phyloP scores from a whole-genome alignment of 352 stramenopile genomes.

The Phytophthora boehmeriae region DNA sequence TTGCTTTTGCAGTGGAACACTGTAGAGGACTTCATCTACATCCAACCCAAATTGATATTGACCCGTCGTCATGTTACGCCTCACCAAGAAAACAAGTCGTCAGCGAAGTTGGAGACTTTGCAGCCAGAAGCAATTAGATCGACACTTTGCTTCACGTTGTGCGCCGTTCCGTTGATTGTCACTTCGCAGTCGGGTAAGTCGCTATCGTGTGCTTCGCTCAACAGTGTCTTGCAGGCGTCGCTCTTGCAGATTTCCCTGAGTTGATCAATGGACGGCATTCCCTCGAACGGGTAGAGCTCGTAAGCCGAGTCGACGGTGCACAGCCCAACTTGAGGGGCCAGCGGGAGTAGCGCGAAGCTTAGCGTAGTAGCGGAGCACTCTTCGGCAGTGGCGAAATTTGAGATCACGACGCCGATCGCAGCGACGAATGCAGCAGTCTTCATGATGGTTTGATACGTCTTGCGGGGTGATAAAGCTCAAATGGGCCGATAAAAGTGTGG shows the following conservation, averaged over 20 bases:
- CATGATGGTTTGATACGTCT: conserved; percentile 15
- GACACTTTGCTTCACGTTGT: conserved; percentile 45
- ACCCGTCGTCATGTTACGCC: too few species aligned
- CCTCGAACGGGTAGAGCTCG: conserved; percentile 43
- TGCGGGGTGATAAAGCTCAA: conserved; percentile 12
- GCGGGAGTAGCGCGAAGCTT: conserved; percentile 37
- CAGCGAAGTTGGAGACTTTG: too few species aligned
- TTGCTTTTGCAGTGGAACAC: too few species aligned
- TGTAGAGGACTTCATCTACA: too few species aligned
- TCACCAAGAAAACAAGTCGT: too few species aligned
- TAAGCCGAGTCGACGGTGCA: conserved; percentile 35
- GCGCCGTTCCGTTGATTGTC: conserved; percentile 29
- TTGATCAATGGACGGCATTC: conserved; percentile 37
- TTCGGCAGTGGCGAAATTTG: conserved; percentile 19
- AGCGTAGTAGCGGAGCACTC: conserved; percentile 37
- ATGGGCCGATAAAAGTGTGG: conserved; percentile 1
- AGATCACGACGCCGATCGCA: conserved; percentile 23
- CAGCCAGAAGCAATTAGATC: conserved; percentile 32
- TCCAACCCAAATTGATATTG: too few species aligned
- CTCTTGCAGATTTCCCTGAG: conserved; percentile 35
- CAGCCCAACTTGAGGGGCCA: conserved; percentile 29
- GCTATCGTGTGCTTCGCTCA: conserved; percentile 27
- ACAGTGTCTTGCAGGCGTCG: conserved; percentile 31
- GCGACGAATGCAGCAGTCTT: conserved; percentile 31
- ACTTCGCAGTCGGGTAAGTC: conserved; percentile 40